phyloP scores from a whole-genome alignment of 495 filamentous ascomycete species.

The Durotheca rogersii region DNA sequence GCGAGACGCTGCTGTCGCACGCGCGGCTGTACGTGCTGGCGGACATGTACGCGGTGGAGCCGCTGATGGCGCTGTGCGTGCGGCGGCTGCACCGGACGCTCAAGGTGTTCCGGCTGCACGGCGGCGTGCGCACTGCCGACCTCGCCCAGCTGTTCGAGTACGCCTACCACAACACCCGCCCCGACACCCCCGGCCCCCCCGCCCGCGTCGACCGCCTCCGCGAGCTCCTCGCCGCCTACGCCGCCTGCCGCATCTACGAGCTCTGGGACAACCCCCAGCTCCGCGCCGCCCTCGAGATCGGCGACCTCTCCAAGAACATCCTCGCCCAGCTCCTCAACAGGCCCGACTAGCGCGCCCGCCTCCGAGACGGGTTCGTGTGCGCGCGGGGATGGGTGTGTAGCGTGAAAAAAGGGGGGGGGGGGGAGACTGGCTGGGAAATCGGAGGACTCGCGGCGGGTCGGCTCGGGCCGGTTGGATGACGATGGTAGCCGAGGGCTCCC shows the following conservation, averaged over 20 bases:
- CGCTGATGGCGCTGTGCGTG: slow-evolving; percentile 5
- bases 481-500: no score
- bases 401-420: no score
- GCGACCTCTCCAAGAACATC: slow-evolving; percentile 10
- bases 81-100: slow-evolving; percentile 12
- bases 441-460: no score
- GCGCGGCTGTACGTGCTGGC: slow-evolving; percentile 18
- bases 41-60: slow-evolving; percentile 12
- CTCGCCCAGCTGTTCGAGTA: slow-evolving; percentile 19
- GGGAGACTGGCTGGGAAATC: no score
- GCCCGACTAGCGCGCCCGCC: neutral
- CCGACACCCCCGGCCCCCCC: no score
- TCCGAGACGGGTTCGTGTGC: neutral
- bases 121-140: slow-evolving; percentile 6
- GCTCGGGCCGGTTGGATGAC: no score
- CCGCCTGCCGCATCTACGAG: slow-evolving; percentile 15
- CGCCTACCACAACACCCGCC: slow-evolving; percentile 21
- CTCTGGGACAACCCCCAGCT: slow-evolving; percentile 16
- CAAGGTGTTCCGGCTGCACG: slow-evolving; percentile 15
- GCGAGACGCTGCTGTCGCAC: slow-evolving; percentile 21
- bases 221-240: slow-evolving; percentile 13
- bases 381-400: neutral
- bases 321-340: slow-evolving; percentile 14
- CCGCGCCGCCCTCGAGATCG: slow-evolving; percentile 13
- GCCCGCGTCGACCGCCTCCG: slow-evolving; percentile 16